Base-by-base conservation (phyloP, 2,329 filamentous ascomycete genomes). In the Alternaria gansuensis region DNA sequence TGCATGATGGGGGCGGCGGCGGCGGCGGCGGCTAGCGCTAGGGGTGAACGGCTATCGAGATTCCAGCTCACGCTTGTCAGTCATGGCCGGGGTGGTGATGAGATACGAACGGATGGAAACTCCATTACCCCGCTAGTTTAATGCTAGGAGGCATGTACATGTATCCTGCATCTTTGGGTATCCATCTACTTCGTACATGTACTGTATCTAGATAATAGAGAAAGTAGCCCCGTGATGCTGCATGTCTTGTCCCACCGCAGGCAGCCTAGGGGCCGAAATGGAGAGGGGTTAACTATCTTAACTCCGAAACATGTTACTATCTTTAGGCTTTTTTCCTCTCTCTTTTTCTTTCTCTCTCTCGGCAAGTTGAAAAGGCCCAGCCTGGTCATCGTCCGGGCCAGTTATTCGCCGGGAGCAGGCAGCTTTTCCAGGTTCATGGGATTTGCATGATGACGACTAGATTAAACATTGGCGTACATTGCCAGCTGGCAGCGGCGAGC, bases 1-100 rank as follows among this genome's bases (percentile, higher is more conserved):
- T 70, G 68, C 68, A 70, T 70, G 60, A 60, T 43, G 13, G 54
- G 45, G 46, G 54, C 50, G 48, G 56, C 44, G 44, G 29, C 44
- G 9, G 8, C 28, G 17, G 17, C 17, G 17, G 17, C 17, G 17
- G 17, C 17, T 17, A 17, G 31, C 59, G 60, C 63, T 66, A 66
- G 57, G 59, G 58, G 61, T 55, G 53, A 63, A 64, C 53, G 34
- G 58, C 21, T 57, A 60, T 55, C 45, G 57, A 50, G 34, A 41
- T 28, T 54, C 51, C 54, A 54, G 65, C 59, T 62, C 59, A 63
- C 62, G 64, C 17, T 17, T 63, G 64, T 45, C 59, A 65, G 28
- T 31, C 14, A 29, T 8, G 55, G 64, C 26, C 51, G 67, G 66
- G 64, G 64, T n/a, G 33, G 63, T 51, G 54, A 26, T 40, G 45